Evolutionary conservation across 2,329 filamentous ascomycete genomes (phyloP).

Genomic region (Stemphylium vesicarium): DNA sequence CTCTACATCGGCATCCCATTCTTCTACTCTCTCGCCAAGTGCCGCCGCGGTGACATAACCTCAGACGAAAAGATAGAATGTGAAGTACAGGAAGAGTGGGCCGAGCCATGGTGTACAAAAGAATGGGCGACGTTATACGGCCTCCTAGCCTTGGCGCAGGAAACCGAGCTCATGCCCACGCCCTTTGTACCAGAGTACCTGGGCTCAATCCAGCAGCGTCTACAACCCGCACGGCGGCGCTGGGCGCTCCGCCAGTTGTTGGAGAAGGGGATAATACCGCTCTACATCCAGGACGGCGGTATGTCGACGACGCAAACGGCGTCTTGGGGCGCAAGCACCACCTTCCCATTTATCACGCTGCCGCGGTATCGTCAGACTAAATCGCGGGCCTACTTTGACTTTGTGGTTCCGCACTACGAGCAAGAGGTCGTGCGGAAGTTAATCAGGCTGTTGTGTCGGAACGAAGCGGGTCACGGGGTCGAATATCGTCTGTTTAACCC

Average conservation of each 20-base stretch:
- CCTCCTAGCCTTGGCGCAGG: not conserved
- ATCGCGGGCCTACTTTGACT: slow-evolving; percentile 22
- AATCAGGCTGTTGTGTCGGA: not conserved
- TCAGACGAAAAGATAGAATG: too few species aligned
- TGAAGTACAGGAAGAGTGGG: not conserved
- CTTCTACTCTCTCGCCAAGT: too few species aligned
- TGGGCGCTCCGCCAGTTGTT: not conserved
- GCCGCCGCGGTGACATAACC: too few species aligned
- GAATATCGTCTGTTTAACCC: not conserved
- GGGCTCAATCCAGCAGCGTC: not conserved
- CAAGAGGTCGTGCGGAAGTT: not conserved
- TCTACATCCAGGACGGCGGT: slow-evolving; percentile 2
- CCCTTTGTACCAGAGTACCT: not conserved
- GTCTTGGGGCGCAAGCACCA: not conserved
- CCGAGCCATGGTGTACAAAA: not conserved
- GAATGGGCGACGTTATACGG: slow-evolving; percentile 2
- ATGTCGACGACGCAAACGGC: not conserved
- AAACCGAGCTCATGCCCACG: not conserved
- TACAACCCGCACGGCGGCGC: fast-evolving
- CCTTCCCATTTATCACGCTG: not conserved
- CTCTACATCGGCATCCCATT: too few species aligned
- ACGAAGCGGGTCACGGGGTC: not conserved
- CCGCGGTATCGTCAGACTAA: slow-evolving; percentile 1
- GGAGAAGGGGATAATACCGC: not conserved
- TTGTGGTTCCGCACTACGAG: slow-evolving; percentile 19